Evolutionary conservation across 148 eudicot genomes (phyloP).

Genomic region (Pouteria glomerata): DNA sequence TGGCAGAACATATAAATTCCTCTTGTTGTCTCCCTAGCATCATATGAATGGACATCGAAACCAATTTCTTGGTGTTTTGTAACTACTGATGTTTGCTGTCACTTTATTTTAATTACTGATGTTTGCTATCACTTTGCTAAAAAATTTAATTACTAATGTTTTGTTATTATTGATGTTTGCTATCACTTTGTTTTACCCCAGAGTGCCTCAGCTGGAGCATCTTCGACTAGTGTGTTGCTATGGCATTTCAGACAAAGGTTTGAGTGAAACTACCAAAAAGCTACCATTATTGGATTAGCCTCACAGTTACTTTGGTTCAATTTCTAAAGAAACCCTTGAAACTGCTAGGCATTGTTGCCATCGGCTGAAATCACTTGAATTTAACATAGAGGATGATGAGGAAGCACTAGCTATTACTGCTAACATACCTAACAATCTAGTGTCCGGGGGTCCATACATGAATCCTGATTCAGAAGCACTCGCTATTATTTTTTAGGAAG

Average conservation of each 20-base stretch:
- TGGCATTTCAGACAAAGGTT: constrained; percentile 30
- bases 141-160: not conserved
- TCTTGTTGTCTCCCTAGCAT: too few relatives aligned
- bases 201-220: constrained; percentile 48
- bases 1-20: too few relatives aligned
- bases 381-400: constrained; percentile 38
- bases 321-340: constrained; percentile 24
- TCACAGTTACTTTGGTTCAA: constrained; percentile 28
- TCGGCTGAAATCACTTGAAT: constrained; percentile 43
- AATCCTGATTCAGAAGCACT: too few relatives aligned
- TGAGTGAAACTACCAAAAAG: constrained; percentile 40
- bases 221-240: constrained; percentile 52
- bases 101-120: not conserved
- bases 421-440: too few relatives aligned
- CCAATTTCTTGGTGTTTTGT: not conserved
- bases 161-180: too few relatives aligned
- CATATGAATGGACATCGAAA: too few relatives aligned
- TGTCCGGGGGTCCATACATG: too few relatives aligned
- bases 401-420: constrained; percentile 50
- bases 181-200: too few relatives aligned
- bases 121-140: not conserved
- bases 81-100: not conserved
- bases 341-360: constrained; percentile 42
- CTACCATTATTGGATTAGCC: constrained; percentile 62
- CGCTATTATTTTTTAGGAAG: too few relatives aligned